Evolutionary conservation across 768 basidiomycete species (phyloP).

Genomic region (Lactifluus subvellereus): DNA sequence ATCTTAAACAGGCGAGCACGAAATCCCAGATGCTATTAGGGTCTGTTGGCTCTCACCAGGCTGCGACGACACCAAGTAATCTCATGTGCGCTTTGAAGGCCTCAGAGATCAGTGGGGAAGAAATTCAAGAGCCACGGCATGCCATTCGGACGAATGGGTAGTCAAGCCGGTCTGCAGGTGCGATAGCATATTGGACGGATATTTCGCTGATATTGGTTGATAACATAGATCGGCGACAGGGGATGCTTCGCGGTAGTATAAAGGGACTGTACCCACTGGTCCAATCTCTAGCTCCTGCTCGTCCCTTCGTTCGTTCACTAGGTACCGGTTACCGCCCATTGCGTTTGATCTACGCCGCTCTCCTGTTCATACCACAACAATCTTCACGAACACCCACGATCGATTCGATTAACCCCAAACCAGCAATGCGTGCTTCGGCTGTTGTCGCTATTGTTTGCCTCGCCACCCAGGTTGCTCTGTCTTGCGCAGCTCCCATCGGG

Average conservation of each 20-base stretch:
- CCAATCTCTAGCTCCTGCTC: not conserved
- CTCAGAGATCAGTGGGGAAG: too few relatives aligned
- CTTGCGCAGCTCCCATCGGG: not conserved
- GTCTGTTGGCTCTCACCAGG: too few relatives aligned
- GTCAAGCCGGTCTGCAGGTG: too few relatives aligned
- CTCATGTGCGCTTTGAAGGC: too few relatives aligned
- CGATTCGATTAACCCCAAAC: not conserved
- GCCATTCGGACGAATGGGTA: not conserved
- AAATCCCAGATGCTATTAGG: too few relatives aligned
- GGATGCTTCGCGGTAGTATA: not conserved
- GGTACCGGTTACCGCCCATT: conserved; percentile 11
- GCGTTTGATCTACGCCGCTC: not conserved
- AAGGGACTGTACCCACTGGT: not conserved
- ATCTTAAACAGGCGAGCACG: too few relatives aligned
- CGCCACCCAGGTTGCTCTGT: not conserved
- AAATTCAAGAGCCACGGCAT: too few relatives aligned
- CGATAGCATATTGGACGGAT: too few relatives aligned
- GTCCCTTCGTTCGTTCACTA: not conserved
- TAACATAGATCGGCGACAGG: not conserved
- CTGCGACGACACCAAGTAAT: too few relatives aligned
- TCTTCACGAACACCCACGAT: not conserved
- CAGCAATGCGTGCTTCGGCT: not conserved
- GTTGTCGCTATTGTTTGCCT: not conserved
- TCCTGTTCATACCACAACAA: not conserved
- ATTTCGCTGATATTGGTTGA: not conserved